Evolutionary conservation across 2,329 filamentous ascomycete genomes (phyloP).

Genomic region (Ilyonectria robusta): DNA sequence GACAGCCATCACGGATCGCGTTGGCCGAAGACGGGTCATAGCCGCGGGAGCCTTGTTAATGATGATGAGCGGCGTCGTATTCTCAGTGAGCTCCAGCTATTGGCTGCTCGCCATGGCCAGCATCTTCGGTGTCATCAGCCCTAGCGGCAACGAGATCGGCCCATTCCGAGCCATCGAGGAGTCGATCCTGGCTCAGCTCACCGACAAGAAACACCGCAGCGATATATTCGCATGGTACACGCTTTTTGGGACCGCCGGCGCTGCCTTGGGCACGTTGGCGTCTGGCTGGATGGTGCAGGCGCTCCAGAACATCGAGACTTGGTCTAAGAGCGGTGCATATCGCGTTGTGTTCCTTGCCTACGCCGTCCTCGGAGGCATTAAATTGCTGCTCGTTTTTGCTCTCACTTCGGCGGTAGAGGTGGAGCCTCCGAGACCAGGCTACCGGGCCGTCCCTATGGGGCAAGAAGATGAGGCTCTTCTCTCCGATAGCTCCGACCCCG

Average conservation of each 20-base stretch:
- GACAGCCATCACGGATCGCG: constrained; percentile 70
- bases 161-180: constrained; percentile 75
- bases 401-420: constrained; percentile 64
- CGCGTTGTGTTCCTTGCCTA: constrained; percentile 64
- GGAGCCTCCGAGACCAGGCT: constrained; percentile 32
- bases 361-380: constrained; percentile 65
- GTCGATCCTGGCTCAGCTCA: constrained; percentile 71
- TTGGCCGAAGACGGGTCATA: constrained; percentile 69
- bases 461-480: neutral
- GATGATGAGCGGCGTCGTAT: constrained; percentile 68
- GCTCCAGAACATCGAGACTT: constrained; percentile 57
- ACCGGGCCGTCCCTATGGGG: neutral
- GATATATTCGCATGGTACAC: constrained; percentile 76
- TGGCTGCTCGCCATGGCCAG: constrained; percentile 70
- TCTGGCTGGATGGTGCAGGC: constrained; percentile 72
- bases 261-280: constrained; percentile 70
- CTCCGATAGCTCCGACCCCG: neutral
- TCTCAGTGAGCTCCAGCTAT: constrained; percentile 67
- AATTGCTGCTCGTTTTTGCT: constrained; percentile 65
- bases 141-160: constrained; percentile 76
- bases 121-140: constrained; percentile 74
- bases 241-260: constrained; percentile 70
- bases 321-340: constrained; percentile 61
- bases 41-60: constrained; percentile 69
- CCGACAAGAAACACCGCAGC: constrained; percentile 56